Evolutionary conservation across 2,329 filamentous ascomycete species (phyloP), one percentile per base, ranked within the genome.

Genomic region (Alternaria consortialis): DNA sequence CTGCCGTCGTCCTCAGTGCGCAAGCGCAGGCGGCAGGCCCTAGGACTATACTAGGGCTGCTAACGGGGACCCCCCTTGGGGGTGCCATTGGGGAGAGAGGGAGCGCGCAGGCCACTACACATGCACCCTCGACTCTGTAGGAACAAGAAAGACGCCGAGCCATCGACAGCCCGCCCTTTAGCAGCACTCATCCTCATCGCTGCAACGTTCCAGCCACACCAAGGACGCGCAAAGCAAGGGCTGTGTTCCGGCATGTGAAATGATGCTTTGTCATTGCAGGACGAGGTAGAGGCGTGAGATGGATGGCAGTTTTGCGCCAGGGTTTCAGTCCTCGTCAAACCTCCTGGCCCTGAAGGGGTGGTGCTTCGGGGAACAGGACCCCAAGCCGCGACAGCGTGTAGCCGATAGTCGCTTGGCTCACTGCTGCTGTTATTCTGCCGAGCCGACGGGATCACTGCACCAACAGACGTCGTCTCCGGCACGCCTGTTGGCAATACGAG

Each of bases 371-470:
- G 63, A 69, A 65, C 55, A 52, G 56, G 46, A 48, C 37, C 58
- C 53, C 47, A 42, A 34, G 57, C 67, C 65, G 65, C 62, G 46
- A 67, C 50, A 60, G 59, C 54, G 50, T 31, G 46, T 58, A 62
- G 53, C 62, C 61, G 61, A 50, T 37, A 50, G 39, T 23, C 47
- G 54, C 68, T 66, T 66, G 65, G 60, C 60, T 23, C 34, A 32
- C 31, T 46, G 23, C 34, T 54, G 40, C 46, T 36, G 32, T 15
- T 36, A 34, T 48, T 48, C 46, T 50, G 34, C 56, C 68, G 66
- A 70, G 58, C 68, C 65, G 66, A 63, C 64, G 66, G 64, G 62
- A 62, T 43, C 56, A 52, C 56, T 57, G 50, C 23, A 42, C 62
- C 64, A 66, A 56, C 61, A 25, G 58, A 64, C 56, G 15, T 37